phyloP scores from a whole-genome alignment of 805 yeast genomes.

The Maudiozyma barnettii region DNA sequence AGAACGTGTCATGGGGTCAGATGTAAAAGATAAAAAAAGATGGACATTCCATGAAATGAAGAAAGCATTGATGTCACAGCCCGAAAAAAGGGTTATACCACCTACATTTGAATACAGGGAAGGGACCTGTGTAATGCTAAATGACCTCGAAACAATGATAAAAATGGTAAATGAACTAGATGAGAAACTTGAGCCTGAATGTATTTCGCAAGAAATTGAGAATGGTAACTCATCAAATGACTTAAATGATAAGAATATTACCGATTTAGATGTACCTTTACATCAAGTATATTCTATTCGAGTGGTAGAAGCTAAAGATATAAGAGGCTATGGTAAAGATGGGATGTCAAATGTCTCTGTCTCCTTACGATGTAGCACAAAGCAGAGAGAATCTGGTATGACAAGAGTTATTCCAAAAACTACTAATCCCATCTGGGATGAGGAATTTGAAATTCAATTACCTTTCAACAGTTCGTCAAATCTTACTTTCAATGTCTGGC shows the following conservation, averaged over 20 bases:
- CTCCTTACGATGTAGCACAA: slow-evolving; percentile 48
- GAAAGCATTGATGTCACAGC: slow-evolving; percentile 36
- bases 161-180: slow-evolving; percentile 44
- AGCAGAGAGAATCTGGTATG: slow-evolving; percentile 49
- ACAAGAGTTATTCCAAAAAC: slow-evolving; percentile 57
- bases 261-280: slow-evolving; percentile 1
- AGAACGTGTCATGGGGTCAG: not conserved
- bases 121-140: slow-evolving; percentile 66
- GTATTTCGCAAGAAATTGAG: slow-evolving; percentile 28
- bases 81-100: slow-evolving; percentile 30
- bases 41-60: slow-evolving; percentile 38
- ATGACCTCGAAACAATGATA: slow-evolving; percentile 49
- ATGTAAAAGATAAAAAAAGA: slow-evolving; percentile 3
- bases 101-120: slow-evolving; percentile 50
- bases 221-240: slow-evolving; percentile 24
- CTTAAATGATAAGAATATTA: slow-evolving; percentile 7
- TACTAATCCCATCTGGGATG: slow-evolving; percentile 76
- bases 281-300: slow-evolving; percentile 56
- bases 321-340: slow-evolving; percentile 38
- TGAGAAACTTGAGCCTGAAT: slow-evolving; percentile 48
- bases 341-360: slow-evolving; percentile 50
- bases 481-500: slow-evolving; percentile 62
- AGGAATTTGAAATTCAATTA: slow-evolving; percentile 56
- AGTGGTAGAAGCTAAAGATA: slow-evolving; percentile 52
- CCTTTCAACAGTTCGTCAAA: slow-evolving; percentile 36